Base-by-base conservation (phyloP, 2,329 filamentous ascomycete genomes). In the Sporothrix pseudoabietina region DNA sequence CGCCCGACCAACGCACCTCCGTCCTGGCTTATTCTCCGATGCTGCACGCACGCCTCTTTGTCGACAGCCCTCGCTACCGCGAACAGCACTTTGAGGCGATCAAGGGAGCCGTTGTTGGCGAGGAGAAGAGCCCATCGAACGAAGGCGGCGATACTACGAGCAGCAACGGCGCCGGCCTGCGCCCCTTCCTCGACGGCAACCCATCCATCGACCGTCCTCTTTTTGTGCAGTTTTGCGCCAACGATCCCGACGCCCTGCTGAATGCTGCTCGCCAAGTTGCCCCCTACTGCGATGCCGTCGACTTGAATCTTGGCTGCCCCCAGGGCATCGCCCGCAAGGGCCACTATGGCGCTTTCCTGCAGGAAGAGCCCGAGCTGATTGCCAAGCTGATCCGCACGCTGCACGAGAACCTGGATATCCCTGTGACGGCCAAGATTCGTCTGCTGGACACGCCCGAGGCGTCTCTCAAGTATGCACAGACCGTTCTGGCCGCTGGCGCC, bases 151-250 rank as follows among this genome's bases (percentile, higher is more conserved):
- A 22, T 14, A 41, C n/a, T 14, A 5, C n/a, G 75, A 82, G 57
- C 77, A 82, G 69, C 71, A 76, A 76, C 79, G 76, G 54, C 55
- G 44, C 35, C 54, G 44, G 52, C 52, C 55, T 44, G 4, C 39
- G 30, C 10, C 71, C 73, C 1, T 73, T 66, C 22, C 90, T 98
- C 35, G 96, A 99, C 82, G 96, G 96, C 59, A 95, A 98, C 81
- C 92, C 94, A 0, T 79, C 86, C 16, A 85, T 94, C 74, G 96
- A 99, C 82, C 88, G 96, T 6, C 96, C 96, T 0, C 89, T 98
- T 10, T 94, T 98, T 78, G 95, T 98, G 3, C 96, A 99, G 79
- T 99, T 99, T 82, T 99, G 96, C 85, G 92, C 94, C 75, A 97
- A 96, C 81, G 90, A 96, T 69, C 89, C 94, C 0, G 87, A 92